Percentiles rank a stretch among this genome's conserved stretches.
These are phyloP conservation scores for Annulohypoxylon stygium DNA, from an alignment of 495 filamentous ascomycete genomes.

Conservation along the genomic window DNA sequence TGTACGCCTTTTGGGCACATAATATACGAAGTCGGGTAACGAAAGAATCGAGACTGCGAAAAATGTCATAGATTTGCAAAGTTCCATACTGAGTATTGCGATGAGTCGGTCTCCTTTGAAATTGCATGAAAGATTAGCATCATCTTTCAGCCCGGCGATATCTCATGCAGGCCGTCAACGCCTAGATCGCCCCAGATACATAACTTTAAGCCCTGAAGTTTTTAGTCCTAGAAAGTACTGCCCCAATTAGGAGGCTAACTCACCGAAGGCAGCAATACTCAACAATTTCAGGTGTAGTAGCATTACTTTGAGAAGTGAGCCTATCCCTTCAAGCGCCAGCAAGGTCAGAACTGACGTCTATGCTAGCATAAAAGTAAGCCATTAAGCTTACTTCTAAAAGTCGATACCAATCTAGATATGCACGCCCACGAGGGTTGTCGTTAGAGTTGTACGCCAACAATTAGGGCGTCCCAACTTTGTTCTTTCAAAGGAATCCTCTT, in stretches of 20 bases:
- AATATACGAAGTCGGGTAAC: neutral
- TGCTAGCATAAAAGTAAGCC: slow-evolving; percentile 4
- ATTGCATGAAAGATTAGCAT: neutral
- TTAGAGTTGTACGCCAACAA: slow-evolving; percentile 6
- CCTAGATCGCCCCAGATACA: neutral
- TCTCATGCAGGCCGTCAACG: neutral
- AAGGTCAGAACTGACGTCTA: neutral
- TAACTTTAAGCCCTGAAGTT: neutral
- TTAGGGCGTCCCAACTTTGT: slow-evolving; percentile 9
- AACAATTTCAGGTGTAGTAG: neutral
- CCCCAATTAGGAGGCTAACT: neutral
- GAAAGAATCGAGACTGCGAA: neutral
- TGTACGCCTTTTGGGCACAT: neutral
- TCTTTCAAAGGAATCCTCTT: slow-evolving; percentile 8
- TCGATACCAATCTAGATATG: slow-evolving; percentile 20
- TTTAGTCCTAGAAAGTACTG: slow-evolving; percentile 1
- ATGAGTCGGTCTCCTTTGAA: neutral
- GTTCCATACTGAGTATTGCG: neutral
- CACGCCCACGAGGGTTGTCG: neutral
- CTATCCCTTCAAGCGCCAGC: neutral
- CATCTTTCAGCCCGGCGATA: neutral
- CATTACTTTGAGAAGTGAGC: neutral
- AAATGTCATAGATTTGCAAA: neutral
- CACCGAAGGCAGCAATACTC: neutral
- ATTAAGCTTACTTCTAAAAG: slow-evolving; percentile 18